Base-by-base conservation (phyloP, 257 asterid genomes). In the Cinchona pubescens region DNA sequence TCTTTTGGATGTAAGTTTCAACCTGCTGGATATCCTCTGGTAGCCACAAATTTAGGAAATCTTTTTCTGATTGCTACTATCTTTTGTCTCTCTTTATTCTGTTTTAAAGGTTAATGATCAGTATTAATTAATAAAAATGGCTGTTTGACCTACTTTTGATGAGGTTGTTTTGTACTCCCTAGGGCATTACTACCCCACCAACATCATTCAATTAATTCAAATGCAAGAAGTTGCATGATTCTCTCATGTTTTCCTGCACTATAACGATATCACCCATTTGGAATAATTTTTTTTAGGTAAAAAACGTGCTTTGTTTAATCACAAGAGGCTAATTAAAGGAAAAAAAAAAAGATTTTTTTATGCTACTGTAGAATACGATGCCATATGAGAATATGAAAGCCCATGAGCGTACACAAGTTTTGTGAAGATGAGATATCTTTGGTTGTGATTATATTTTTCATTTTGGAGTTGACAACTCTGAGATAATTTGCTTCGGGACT, bases 31-130 rank as follows among this genome's bases (percentile, higher is more conserved):
- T 59, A 59, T 56, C 9, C 63, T 56, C 32, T 58, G 16, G 64
- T 58, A 58, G 64, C 64, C 64, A 25, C 64, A 58, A 58, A 58
- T 18, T 58, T 58, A 27, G 64, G 60, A n/a, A 58, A 58, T 30
- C 23, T 29, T 61, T 61, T 30, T 16, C 40, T 61, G 67, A 61
- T 61, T 29, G 42, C 42, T 30, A 61, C 15, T 10, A 30, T 30
- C 42, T 60, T 60, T 12, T 49, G 11, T 21, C 59, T 60, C 40
- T 30, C 40, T 30, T 30, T 61, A 30, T 29, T 61, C 67, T 61
- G 40, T 61, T 29, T 6, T 35, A 61, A 61, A 61, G 42, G 40
- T 61, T 62, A 62, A 62, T 60, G 21, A 62, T 62, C 10, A 30
- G 3, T 5, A 62, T 62, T 62, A 32, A 62, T 62, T 62, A 30